Conservation (phyloP, 768 basidiomycete genomes). For the Scleroderma citrinum region DNA sequence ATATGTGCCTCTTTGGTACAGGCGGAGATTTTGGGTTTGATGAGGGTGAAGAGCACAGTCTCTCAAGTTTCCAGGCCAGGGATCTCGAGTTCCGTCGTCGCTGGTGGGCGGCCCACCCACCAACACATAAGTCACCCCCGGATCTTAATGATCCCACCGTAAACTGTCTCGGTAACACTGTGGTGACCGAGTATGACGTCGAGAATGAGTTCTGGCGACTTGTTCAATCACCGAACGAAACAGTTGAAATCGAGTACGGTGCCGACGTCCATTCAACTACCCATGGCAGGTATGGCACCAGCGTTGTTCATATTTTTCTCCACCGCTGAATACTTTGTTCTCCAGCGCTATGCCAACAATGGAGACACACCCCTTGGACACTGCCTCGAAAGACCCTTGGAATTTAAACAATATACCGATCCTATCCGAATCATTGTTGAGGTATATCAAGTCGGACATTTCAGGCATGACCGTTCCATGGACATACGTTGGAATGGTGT, state of each 20-base stretch:
- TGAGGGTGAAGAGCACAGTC: constrained; percentile 92
- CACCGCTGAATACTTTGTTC: constrained; percentile 17
- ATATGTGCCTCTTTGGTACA: constrained; percentile 82
- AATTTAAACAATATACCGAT: constrained; percentile 98
- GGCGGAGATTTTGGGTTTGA: constrained; percentile 98
- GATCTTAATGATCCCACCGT: constrained; percentile 45
- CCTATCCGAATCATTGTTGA: constrained; percentile 83
- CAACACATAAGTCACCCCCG: constrained; percentile 28
- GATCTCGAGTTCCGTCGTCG: constrained; percentile 83
- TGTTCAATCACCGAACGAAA: constrained; percentile 83
- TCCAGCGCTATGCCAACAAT: constrained; percentile 89
- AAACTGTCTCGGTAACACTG: constrained; percentile 50
- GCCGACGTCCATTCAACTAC: constrained; percentile 97
- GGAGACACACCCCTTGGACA: constrained; percentile 86
- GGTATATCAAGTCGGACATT: constrained; percentile 97
- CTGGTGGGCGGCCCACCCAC: constrained; percentile 84
- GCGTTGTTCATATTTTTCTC: constrained; percentile 11
- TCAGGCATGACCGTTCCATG: constrained; percentile 99
- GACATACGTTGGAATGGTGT: constrained; percentile 99
- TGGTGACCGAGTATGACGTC: constrained; percentile 84
- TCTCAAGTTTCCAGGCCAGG: constrained; percentile 87
- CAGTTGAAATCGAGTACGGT: constrained; percentile 98
- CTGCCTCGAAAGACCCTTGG: constrained; percentile 90
- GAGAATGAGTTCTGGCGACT: constrained; percentile 97
- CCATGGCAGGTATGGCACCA: constrained; percentile 78